Base-by-base conservation (phyloP, 2,329 filamentous ascomycete species). In the Sclerotinia glacialis region DNA sequence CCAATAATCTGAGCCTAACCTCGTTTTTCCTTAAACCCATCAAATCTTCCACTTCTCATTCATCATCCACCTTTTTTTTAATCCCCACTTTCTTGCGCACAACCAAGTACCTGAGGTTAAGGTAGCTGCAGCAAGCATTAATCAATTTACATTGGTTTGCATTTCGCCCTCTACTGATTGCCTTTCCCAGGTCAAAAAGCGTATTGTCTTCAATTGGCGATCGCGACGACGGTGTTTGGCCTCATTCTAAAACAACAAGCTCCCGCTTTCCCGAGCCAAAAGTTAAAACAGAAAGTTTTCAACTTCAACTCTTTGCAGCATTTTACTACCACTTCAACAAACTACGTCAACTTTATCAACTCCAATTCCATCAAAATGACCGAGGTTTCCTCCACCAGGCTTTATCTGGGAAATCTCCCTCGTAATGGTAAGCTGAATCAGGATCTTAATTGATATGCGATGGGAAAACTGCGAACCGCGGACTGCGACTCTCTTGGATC, bases 391-490 rank as follows among this genome's bases (percentile, higher is more conserved):
- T 90, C 91, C 73, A 98, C 94, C 77, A 88, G 95, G 82, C 91
- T 98, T 74, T 99, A 98, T 83, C 84, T 98, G 82, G 94, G 94
- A 81, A 98, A 98, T 83, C 89, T 99, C 79, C 94, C 95, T 80
- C 92, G 93, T 80, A 92, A 91, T 84, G 93, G 93, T 97, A 88
- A 83, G 89, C 80, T 68, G 28, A 65, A 21, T 44, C 37, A 23
- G 40, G 14, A 11, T 40, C 56, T 28, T 37, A 34, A 28, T 52
- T 44, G 18, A 3, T 21, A 47, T 61, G 64, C 64, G 37, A 40
- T 12, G 37, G 37, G 28, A 5, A 14, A 16, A 37, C 34, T 37
- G 34, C 34, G 3, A 40, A 40, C 37, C 16, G 37, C 37, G 14
- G 16, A 40, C 37, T 40, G 37, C 37, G 64, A 59, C 44, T 40